Evolutionary conservation across 139 green algal species (phyloP), one percentile per base, ranked within the genome.

Genomic region (Penium margaritaceum): DNA sequence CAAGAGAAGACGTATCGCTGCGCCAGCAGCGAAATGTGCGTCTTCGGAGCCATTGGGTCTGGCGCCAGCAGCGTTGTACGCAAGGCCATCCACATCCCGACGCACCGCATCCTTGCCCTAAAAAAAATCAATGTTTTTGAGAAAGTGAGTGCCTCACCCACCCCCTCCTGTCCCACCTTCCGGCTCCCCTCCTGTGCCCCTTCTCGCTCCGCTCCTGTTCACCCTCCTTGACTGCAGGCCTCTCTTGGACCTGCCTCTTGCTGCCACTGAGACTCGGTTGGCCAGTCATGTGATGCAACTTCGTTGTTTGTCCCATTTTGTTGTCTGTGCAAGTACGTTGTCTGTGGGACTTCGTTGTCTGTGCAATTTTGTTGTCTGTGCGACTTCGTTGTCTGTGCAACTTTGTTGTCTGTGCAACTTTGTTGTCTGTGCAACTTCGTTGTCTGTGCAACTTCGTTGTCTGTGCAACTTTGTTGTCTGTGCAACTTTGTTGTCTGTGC

Each of bases 61-160:
- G 80, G 80, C 6, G 80, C 75, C 6, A 77, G 63, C 63, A 70
- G 63, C 37, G 62, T 77, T 4, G 80, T 85, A 9, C 47, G 67
- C 9, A 71, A 72, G 32, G 75, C 75, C 5, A 73, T 85, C 3
- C 75, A 85, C 61, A 75, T 83, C 19, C 69, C 69, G n/a, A 80
- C 68, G n/a, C 64, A 83, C 55, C 61, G 75, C 29, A 61, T 82
- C 32, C 46, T 85, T 6, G 80, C 80, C 29, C 37, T 85, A 2
- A 85, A 85, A 43, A 77, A 76, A 32, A 79, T 85, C 47, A 83
- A 75, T 51, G 75, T 83, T 9, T 72, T 77, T 70, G 80, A 85
- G 36, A 82, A 72, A 72, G 77, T 77, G 12, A 58, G 75, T 19
- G 33, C 24, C 15, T n/a, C 54, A 17, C 54, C 5, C 27, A 29